phyloP scores from a whole-genome alignment of 2,329 filamentous ascomycete species.

The Ceratocystis diversiconidia region DNA sequence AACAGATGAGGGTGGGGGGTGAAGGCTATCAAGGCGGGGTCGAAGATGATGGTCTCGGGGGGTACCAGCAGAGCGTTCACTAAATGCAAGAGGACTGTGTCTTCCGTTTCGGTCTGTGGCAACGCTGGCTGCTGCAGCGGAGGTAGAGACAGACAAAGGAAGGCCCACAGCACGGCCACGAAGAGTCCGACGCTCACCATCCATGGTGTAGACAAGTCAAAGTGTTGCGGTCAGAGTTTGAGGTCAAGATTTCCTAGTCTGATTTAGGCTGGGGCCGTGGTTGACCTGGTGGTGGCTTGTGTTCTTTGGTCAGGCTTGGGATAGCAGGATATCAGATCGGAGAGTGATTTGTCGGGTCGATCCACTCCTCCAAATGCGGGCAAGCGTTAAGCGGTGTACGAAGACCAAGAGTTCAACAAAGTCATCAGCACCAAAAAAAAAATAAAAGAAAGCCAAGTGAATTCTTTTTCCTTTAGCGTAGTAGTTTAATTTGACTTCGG shows the following conservation, averaged over 20 bases:
- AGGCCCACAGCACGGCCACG: constrained; percentile 11
- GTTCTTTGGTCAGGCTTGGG: not conserved
- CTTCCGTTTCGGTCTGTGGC: constrained; percentile 1
- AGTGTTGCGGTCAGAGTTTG: not conserved
- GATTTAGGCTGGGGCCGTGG: not conserved
- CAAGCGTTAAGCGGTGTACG: not conserved
- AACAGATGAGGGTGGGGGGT: not conserved
- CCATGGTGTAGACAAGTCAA: constrained; percentile 5
- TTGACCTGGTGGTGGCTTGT: not conserved
- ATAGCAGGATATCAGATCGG: not conserved
- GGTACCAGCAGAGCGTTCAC: not conserved
- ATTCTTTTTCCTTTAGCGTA: not conserved
- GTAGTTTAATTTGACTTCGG: constrained; percentile 7
- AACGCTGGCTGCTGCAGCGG: not conserved
- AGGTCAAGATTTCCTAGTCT: not conserved
- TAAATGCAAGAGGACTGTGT: constrained; percentile 3
- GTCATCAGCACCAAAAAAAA: no score
- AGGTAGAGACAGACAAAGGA: constrained; percentile 6
- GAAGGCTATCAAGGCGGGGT: not conserved
- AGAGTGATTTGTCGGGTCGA: not conserved
- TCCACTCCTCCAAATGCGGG: not conserved
- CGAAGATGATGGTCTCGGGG: constrained; percentile 7
- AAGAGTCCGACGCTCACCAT: constrained; percentile 15
- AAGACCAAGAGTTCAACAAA: no score
- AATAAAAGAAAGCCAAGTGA: no score